A percentile compares a stretch with the other conserved stretches of the same genome.
phyloP scores from a whole-genome alignment of 2,329 filamentous ascomycete genomes.

The Trichoderma sp. region DNA sequence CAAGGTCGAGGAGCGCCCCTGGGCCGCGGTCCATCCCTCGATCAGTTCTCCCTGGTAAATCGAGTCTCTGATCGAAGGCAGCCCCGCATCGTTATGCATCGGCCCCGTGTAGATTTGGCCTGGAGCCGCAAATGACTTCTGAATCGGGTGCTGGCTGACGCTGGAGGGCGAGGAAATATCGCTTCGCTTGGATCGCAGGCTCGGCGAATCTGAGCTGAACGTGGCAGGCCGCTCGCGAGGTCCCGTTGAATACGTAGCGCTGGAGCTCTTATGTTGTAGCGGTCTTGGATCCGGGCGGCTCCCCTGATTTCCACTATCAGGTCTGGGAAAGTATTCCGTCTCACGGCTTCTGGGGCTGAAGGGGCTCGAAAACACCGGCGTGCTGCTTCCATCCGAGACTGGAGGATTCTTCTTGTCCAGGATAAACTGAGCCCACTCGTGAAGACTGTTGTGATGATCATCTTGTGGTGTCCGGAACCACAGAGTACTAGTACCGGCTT shows the following conservation, averaged over 20 bases:
- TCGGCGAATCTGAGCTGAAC: conserved; percentile 62
- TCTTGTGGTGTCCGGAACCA: conserved; percentile 61
- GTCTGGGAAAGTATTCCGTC: conserved; percentile 48
- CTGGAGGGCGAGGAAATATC: conserved; percentile 64
- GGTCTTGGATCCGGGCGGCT: conserved; percentile 37
- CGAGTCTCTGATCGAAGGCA: conserved; percentile 54
- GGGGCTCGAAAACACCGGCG: conserved; percentile 59
- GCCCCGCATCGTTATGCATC: conserved; percentile 59
- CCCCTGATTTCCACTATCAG: conserved; percentile 49
- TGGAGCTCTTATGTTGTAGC: conserved; percentile 54
- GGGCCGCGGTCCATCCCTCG: conserved; percentile 63
- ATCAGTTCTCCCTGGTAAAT: conserved; percentile 60
- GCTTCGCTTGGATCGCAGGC: conserved; percentile 64
- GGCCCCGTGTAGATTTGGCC: conserved; percentile 56
- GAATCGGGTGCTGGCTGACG: conserved; percentile 47
- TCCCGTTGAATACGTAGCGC: conserved; percentile 52
- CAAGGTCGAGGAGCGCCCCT: conserved; percentile 61
- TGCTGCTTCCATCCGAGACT: conserved; percentile 57
- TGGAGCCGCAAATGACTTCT: conserved; percentile 45
- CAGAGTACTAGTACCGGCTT: conserved; percentile 53
- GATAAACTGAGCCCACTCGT: conserved; percentile 64
- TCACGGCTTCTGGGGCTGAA: conserved; percentile 52
- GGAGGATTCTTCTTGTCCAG: conserved; percentile 50
- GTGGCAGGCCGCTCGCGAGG: conserved; percentile 54
- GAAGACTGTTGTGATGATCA: conserved; percentile 55